A percentile compares a stretch with the other conserved stretches of the same genome.
Conservation (phyloP, 257 asterid genomes). For the Ocimum tenuiflorum region DNA sequence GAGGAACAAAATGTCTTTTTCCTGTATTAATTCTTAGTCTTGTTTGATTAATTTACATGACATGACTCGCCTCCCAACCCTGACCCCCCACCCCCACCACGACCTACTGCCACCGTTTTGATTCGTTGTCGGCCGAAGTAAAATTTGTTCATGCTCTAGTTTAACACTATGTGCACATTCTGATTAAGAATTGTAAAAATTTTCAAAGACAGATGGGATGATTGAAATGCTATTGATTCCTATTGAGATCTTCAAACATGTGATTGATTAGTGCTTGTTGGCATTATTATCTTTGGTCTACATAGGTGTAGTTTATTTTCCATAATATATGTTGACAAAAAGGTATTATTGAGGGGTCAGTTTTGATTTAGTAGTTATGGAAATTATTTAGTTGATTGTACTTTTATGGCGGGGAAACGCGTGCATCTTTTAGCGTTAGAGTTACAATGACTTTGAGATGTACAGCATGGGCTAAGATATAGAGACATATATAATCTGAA, state of each 20-base stretch:
- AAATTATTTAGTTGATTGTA: neutral
- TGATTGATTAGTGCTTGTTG: neutral
- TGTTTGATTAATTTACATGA: constrained; percentile 2
- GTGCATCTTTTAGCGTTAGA: neutral
- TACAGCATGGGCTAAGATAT: neutral
- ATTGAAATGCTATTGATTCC: neutral
- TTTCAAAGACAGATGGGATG: neutral
- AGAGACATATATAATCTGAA: neutral
- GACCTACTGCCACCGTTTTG: neutral
- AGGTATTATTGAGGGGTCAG: neutral
- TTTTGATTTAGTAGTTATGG: neutral
- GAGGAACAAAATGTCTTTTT: constrained; percentile 2
- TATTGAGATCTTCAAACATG: neutral
- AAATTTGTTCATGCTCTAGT: neutral
- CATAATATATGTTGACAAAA: neutral
- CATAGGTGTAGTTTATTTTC: neutral
- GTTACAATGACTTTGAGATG: neutral
- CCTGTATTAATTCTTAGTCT: neutral
- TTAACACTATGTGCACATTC: neutral
- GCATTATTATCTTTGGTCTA: neutral
- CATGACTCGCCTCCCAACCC: constrained; percentile 11
- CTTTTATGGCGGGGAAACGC: neutral
- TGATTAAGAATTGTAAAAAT: neutral
- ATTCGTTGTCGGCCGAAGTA: neutral
- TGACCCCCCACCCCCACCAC: constrained; percentile 10